Evolutionary conservation across 2,329 filamentous ascomycete genomes (phyloP), one percentile per base, ranked within the genome.

Genomic region (Byssochlamys sp.): DNA sequence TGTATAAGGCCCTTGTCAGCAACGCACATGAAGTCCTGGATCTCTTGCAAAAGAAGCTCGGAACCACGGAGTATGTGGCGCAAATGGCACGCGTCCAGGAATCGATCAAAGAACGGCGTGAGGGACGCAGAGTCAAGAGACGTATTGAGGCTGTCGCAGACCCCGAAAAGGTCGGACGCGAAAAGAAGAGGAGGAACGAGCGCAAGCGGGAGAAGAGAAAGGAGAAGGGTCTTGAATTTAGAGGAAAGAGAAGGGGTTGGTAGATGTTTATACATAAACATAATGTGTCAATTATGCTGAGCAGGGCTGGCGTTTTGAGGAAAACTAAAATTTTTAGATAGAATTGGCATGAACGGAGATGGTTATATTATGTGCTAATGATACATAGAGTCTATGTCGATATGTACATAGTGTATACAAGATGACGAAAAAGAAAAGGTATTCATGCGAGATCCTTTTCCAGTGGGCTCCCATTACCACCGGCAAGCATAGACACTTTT

Each of bases 141-240:
- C 89, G 90, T 74, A 89, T 97, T 62, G 91, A 95, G 70, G 89
- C 89, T 10, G 85, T 99, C 26, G 82, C 82, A 54, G 84, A 88
- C 67, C 94, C 94, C 1, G 92, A 94, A 75, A 87, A 81, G 69
- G 85, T 85, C 65, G 89, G 86, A 28, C 79, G 81, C 67, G 85
- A 88, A 65, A 96, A 96, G 84, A 85, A 83, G 70, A 89, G 87
- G 78, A 91, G 87, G 78, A 81, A 88, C 61, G 90, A 94, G 70
- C 85, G 86, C 78, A 94, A 94, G 79, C 91, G 86, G 76, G 87
- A 87, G 65, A 84, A 86, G 73, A 85, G 86, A 71, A 95, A 90
- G 81, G 88, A 87, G 72, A 89, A 84, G 72, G 87, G 88, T 0
- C 76, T 80, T 63, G 87, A 90, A 75, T 84, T 88, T 69, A 85